Conservation (phyloP, 2,329 filamentous ascomycete genomes). For the Aspergillus novofumigatus region DNA sequence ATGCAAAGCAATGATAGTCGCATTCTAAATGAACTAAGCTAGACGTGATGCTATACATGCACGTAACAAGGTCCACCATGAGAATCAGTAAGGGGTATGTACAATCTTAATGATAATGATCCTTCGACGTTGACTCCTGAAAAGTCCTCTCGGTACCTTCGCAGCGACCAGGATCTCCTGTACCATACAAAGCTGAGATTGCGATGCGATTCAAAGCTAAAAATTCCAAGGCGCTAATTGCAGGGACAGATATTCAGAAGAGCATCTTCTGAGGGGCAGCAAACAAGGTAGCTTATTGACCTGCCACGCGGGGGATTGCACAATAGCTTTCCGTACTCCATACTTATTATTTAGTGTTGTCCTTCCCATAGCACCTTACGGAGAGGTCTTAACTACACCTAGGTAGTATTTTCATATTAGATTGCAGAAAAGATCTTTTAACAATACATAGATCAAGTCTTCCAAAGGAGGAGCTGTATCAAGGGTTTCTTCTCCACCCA, state of each 20-base stretch:
- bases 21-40: neutral
- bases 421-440: neutral
- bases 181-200: too few relatives aligned
- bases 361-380: too few relatives aligned
- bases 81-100: neutral
- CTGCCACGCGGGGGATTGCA: neutral
- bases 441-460: neutral
- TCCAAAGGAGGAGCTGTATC: neutral
- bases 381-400: too few relatives aligned
- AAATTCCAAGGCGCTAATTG: neutral
- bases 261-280: neutral
- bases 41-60: neutral
- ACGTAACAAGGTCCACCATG: neutral
- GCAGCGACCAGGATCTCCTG: neutral
- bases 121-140: neutral
- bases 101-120: neutral
- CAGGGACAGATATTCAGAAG: neutral
- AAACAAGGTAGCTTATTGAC: neutral
- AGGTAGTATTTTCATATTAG: neutral
- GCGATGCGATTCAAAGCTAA: too few relatives aligned
- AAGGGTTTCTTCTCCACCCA: neutral
- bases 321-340: too few relatives aligned
- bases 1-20: neutral
- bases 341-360: neutral
- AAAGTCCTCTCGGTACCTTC: neutral